Evolutionary conservation across 495 filamentous ascomycete genomes (phyloP).

Genomic region (Zalerion maritima): DNA sequence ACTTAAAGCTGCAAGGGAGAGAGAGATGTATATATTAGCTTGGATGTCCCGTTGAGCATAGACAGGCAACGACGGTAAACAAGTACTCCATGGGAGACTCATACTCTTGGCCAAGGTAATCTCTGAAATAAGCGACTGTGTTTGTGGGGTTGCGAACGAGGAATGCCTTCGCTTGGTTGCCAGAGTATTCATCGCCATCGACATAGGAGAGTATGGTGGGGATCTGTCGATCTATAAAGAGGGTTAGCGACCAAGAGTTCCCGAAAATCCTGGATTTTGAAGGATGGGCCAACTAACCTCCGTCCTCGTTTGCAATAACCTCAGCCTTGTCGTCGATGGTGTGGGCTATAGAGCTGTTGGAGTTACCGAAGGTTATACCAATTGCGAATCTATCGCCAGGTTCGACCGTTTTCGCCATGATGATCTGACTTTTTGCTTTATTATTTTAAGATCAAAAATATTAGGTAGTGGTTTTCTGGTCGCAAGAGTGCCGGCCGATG

Average conservation of each 20-base stretch:
- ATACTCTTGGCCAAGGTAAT: conserved; percentile 87
- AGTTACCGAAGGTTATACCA: conserved; percentile 96
- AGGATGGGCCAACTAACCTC: conserved; percentile 43
- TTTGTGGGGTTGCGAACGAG: conserved; percentile 82
- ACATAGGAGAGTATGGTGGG: conserved; percentile 89
- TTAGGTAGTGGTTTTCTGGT: too few relatives aligned
- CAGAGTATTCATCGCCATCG: conserved; percentile 90
- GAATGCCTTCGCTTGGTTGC: conserved; percentile 85
- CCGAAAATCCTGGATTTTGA: conserved; percentile 4
- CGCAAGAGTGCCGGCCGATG: too few relatives aligned
- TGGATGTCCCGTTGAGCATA: neutral
- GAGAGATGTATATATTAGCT: conserved; percentile 1
- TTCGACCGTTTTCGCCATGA: conserved; percentile 22
- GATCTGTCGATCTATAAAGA: conserved; percentile 74
- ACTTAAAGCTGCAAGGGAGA: conserved; percentile 51
- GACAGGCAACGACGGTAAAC: neutral
- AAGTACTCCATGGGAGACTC: conserved; percentile 5
- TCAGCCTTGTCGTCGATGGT: conserved; percentile 87
- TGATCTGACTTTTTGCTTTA: conserved; percentile 9
- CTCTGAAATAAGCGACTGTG: conserved; percentile 89
- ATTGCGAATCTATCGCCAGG: conserved; percentile 59
- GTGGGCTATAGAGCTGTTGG: conserved; percentile 89
- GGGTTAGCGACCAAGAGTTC: conserved; percentile 6
- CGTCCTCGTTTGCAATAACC: conserved; percentile 98
- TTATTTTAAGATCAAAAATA: conserved; percentile 1